These are phyloP conservation scores for Herpetomonas samuelpessoai DNA, from an alignment of 208 protist species.

Conservation along the genomic window DNA sequence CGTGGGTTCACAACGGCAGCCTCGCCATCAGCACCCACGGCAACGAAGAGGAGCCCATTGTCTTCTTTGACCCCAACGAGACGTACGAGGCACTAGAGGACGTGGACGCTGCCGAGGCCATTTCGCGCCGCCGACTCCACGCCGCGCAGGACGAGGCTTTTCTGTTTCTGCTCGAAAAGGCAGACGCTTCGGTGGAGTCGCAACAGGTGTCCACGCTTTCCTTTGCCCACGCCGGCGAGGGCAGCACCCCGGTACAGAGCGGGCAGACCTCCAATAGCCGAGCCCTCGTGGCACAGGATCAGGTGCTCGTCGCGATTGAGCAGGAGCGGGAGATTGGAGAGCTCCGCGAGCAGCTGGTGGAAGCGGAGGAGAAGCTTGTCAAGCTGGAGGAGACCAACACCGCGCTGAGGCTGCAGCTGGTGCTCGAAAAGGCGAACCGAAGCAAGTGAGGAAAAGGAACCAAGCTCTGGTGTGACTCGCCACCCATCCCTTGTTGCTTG, in stretches of 20 bases:
- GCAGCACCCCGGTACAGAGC: no score
- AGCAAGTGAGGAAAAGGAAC: neutral
- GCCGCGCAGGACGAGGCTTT: neutral
- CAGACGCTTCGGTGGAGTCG: neutral
- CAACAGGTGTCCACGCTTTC: neutral
- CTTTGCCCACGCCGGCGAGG: neutral
- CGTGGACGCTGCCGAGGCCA: neutral
- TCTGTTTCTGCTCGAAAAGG: neutral
- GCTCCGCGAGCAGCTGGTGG: neutral
- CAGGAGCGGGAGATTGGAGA: slow-evolving; percentile 1
- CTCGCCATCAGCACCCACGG: neutral
- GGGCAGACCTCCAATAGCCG: neutral
- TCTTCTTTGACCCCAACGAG: neutral
- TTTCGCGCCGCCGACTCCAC: neutral
- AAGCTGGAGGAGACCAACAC: slow-evolving; percentile 14
- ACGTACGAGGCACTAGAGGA: neutral
- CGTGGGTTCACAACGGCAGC: neutral
- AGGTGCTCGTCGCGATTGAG: neutral
- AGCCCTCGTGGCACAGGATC: slow-evolving; percentile 1
- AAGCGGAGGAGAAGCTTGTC: slow-evolving; percentile 6
- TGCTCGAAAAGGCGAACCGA: neutral
- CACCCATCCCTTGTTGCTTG: no score
- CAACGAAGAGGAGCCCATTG: neutral
- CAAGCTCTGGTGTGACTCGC: no score
- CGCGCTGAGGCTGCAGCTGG: neutral